Percentiles rank a stretch among this genome's conserved stretches.
Conservation (phyloP, 345 rosid species). For the Pistacia atlantica region DNA sequence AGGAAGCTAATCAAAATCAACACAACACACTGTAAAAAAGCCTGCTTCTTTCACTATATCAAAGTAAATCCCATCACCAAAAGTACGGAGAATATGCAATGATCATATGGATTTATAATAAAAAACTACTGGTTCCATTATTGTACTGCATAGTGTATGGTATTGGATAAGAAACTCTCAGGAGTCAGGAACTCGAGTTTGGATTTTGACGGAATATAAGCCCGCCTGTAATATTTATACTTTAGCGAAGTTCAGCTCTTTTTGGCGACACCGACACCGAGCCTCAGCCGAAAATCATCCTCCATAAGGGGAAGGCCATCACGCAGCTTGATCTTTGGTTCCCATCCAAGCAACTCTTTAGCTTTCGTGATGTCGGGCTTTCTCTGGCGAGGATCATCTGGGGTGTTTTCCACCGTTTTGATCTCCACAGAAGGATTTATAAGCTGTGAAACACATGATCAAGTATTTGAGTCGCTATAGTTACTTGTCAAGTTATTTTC, state of each 20-base stretch:
- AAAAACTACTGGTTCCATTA: not conserved
- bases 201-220: not conserved
- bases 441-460: slow-evolving; percentile 45
- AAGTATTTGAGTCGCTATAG: not conserved
- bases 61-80: not conserved
- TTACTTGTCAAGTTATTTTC: not conserved
- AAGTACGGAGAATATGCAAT: not conserved
- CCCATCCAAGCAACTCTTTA: slow-evolving; percentile 84
- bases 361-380: slow-evolving; percentile 90
- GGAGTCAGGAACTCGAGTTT: not conserved
- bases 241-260: slow-evolving; percentile 37
- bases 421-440: slow-evolving; percentile 79
- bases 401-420: slow-evolving; percentile 78
- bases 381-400: slow-evolving; percentile 94
- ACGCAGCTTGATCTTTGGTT: slow-evolving; percentile 78
- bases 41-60: not conserved
- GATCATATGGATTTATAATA: not conserved
- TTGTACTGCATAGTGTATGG: not conserved
- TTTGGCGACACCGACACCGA: slow-evolving; percentile 50
- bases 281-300: slow-evolving; percentile 86
- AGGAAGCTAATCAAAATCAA: too few species aligned
- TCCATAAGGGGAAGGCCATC: slow-evolving; percentile 97
- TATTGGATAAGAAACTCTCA: not conserved
- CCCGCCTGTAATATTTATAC: not conserved
- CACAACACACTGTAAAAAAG: too few species aligned